Evolutionary conservation across 176 grass and related monocot species (phyloP), one percentile per base, ranked within the genome.

Genomic region (Cenchrus purpureus): DNA sequence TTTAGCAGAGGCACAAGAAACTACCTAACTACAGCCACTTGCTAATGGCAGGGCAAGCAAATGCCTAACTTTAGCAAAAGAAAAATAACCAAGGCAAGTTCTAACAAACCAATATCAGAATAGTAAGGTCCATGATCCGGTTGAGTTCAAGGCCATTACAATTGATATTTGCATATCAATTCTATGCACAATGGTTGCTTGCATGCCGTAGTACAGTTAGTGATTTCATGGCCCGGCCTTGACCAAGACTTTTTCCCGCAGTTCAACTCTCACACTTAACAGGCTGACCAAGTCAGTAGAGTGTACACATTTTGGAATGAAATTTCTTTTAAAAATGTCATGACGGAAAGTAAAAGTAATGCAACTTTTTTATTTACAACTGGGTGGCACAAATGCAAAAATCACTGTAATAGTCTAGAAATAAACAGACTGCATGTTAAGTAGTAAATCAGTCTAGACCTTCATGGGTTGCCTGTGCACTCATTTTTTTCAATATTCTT

Each of bases 51-150:
- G 62, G 6, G 5, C 62, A 65, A 65, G 25, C 11, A 65, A 65
- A 65, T 2, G 28, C 12, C 5, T 65, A 14, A 11, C 60, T 63
- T 62, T 31, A 3, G 28, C 28, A 65, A 31, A 65, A 65, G 11
- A 65, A 65, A 29, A 32, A 32, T 32, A 32, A 65, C 32, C 28
- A 14, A 32, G 12, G 22, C 25, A 31, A 64, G 4, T 10, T 29
- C 13, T n/a, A 82, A 29, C 53, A 69, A 82, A n/a, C 55, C n/a
- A 60, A 60, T 22, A 60, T 60, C 58, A 60, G 57, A 20, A 4
- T 60, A 22, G 58, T 25, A 60, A 60, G 57, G 57, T 58, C 34
- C 14, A 69, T 16, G 17, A 15, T 25, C 12, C 5, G 1, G 63
- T 65, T 5, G 2, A 34, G 63, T 29, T 34, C 31, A 68, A 68